Percentiles rank a stretch among this genome's conserved stretches.
These are phyloP conservation scores for Nigrospora osmanthi DNA, from an alignment of 2,329 filamentous ascomycete species.

Conservation along the genomic window DNA sequence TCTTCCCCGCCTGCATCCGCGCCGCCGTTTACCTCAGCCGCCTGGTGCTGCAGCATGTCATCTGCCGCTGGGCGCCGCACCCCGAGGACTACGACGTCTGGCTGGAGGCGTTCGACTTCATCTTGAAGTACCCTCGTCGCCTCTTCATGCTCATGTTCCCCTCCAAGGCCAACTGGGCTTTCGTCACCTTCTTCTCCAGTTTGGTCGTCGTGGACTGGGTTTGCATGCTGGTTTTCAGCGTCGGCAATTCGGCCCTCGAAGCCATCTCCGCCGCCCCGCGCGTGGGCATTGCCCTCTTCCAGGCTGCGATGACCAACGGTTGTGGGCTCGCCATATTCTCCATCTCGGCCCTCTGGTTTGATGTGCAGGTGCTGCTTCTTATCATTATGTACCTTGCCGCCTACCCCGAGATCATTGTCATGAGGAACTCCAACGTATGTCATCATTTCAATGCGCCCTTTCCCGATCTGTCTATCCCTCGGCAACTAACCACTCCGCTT, in stretches of 20 bases:
- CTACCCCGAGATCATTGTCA: constrained; percentile 40
- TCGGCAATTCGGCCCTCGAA: constrained; percentile 49
- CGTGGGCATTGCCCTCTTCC: constrained; percentile 58
- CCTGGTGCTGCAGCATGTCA: constrained; percentile 25
- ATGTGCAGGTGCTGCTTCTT: constrained; percentile 38
- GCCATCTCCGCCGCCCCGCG: constrained; percentile 43
- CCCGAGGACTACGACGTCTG: constrained; percentile 26
- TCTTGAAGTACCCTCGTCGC: constrained; percentile 47
- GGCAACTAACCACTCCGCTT: background rate
- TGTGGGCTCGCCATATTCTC: constrained; percentile 60
- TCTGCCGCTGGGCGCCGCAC: constrained; percentile 17
- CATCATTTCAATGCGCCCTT: no score
- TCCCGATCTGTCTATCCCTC: no score
- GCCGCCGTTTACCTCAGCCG: constrained; percentile 46
- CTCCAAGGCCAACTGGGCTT: constrained; percentile 55
- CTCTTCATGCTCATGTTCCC: constrained; percentile 61
- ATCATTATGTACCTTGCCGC: constrained; percentile 43
- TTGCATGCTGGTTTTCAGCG: constrained; percentile 57
- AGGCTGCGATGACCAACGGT: constrained; percentile 50
- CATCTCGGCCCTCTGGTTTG: constrained; percentile 43
- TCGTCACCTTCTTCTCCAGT: constrained; percentile 50
- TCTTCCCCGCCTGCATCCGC: constrained; percentile 56
- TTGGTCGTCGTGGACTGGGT: constrained; percentile 59
- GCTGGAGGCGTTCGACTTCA: constrained; percentile 44
- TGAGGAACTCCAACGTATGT: constrained; percentile 44